Conservation (phyloP, 169 alveolate species). For the Plasmodium chabaudi region DNA sequence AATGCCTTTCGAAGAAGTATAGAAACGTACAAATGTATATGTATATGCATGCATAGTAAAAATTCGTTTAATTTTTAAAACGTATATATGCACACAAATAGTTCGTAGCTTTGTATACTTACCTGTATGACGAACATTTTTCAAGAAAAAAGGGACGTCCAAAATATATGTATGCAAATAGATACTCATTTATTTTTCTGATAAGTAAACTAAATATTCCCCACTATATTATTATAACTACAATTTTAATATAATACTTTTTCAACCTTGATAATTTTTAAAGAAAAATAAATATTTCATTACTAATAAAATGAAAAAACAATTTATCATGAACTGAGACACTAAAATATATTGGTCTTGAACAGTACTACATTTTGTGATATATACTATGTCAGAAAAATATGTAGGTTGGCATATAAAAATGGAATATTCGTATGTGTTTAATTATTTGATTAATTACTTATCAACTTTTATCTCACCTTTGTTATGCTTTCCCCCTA, state of each 20-base stretch:
- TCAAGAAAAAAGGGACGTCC: conserved; percentile 74
- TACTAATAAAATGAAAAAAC: no score
- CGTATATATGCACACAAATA: background rate
- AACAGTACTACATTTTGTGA: no score
- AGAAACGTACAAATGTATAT: background rate
- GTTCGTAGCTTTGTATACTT: conserved; percentile 4
- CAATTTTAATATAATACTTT: background rate
- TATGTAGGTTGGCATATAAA: no score
- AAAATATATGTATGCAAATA: conserved; percentile 63
- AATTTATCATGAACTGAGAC: no score
- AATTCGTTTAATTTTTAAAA: background rate
- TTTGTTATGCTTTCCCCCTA: background rate
- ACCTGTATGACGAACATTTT: conserved; percentile 78
- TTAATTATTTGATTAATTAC: no score
- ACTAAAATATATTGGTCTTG: no score
- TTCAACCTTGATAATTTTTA: background rate
- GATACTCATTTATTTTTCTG: conserved; percentile 57
- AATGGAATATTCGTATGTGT: no score
- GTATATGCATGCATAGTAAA: background rate
- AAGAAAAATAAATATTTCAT: no score
- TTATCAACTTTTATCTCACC: background rate
- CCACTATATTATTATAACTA: background rate
- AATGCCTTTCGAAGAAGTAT: conserved; percentile 17
- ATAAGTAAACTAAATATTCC: background rate
- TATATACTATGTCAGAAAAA: no score